Evolutionary conservation across 306 rosid species (phyloP), one percentile per base, ranked within the genome.

Genomic region (Acacia acuminata): DNA sequence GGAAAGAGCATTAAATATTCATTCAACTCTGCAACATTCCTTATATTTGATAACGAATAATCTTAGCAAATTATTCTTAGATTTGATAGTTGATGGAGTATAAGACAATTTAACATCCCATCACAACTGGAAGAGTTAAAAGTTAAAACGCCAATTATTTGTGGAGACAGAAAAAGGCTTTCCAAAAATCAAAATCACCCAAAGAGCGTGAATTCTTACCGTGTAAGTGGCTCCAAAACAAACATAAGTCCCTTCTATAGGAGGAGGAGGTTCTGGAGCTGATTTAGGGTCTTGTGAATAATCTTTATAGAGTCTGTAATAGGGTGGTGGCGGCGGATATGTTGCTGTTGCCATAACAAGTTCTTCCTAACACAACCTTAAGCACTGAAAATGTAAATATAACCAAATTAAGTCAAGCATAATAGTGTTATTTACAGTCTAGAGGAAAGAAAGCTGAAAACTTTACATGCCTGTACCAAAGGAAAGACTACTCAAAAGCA

Each of bases 251-350:
- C 98, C 98, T 80, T 93, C 92, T 32, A 93, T 85, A 1, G 97
- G 98, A 8, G 92, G 93, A 11, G 94, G 98, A 44, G 97, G 98
- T 77, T 88, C 91, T 0, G 92, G 97, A 66, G 97, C 97, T 24
- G 95, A 95, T 79, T 91, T 86, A 19, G 97, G 98, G 65, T 93
- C 89, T 73, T 90, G 91, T 50, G 74, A 78, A 88, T 89, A 94
- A 86, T 94, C 94, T 84, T 92, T 93, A 92, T 93, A 93, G 81
- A 94, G 97, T 81, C 88, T 91, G 81, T 95, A 95, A 83, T 56
- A 95, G 0, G 97, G 98, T 3, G 98, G 97, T 4, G 97, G 98
- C 38, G 98, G 97, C 0, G 97, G 98, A 81, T 90, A 95, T 10
- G 97, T 87, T 71, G 98, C 95, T 14, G 95, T 90, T 19, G 98